Evolutionary conservation across 78 protist species (phyloP), one percentile per base, ranked within the genome.

Genomic region (Cavenderia fasciculata): DNA sequence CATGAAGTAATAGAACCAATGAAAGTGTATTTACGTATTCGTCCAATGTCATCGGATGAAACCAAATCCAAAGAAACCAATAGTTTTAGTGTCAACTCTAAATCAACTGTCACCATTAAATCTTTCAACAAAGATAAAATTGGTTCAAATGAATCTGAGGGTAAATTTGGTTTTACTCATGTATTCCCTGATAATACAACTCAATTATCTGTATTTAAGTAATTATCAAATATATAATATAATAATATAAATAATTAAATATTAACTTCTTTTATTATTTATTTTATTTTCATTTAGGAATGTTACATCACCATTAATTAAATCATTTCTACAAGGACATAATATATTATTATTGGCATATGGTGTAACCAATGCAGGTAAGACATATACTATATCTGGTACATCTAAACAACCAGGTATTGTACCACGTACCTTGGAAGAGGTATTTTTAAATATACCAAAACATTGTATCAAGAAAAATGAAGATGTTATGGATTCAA

Each of bases 341-440:
- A 94, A 89, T 76, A 85, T 90, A 23, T 61, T 94, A 11, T 31
- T 94, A 65, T 84, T 96, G 19, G 79, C 98, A 16, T 94, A 94
- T 73, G 98, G 98, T 31, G 86, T 92, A 18, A 96, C 98, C 8
- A 87, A 77, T 85, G 72, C 95, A 10, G 98, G 98, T 75, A 96
- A 96, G 31, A 96, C 98, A 14, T 92, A 77, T 92, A 96, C 98
- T 21, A 91, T 96, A 34, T 59, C 65, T 56, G 97, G 96, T 16
- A 74, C 65, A 52, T 54, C 70, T 57, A 54, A 43, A 29, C 65
- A 90, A 25, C 95, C 95, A 6, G 97, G 97, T 61, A 84, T 96
- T 12, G 54, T 96, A 7, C 97, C 96, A 75, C 85, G 96, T 29
- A 27, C 90, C 31, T 23, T 94, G 34, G 91, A 91, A 1, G 41